Evolutionary conservation across 2,329 filamentous ascomycete species (phyloP).

Genomic region (Purpureocillium takamizusanense): DNA sequence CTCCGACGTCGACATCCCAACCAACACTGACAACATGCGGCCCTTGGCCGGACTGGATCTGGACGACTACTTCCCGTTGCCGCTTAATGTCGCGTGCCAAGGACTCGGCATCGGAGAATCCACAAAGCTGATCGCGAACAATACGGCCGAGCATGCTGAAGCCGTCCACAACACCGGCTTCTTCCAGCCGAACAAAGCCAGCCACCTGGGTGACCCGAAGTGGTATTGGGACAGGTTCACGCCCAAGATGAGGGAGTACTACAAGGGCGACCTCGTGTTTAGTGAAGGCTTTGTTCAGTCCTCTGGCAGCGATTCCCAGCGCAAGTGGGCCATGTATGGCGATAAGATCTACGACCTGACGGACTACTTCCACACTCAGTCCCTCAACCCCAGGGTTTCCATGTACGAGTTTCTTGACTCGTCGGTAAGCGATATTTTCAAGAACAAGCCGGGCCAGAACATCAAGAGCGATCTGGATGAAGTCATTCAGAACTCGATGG

Average conservation of each 20-base stretch:
- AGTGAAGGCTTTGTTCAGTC: conserved; percentile 46
- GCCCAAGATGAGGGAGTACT: conserved; percentile 74
- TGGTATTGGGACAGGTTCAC: conserved; percentile 75
- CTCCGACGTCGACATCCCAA: conserved; percentile 60
- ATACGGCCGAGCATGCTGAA: conserved; percentile 42
- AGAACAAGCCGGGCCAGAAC: conserved; percentile 70
- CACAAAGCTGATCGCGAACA: conserved; percentile 54
- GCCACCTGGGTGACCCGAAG: conserved; percentile 48
- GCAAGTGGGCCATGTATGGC: conserved; percentile 73
- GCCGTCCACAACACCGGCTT: conserved; percentile 66
- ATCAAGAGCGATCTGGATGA: conserved; percentile 58
- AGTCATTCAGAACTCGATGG: conserved; percentile 35
- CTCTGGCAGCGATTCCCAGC: conserved; percentile 58
- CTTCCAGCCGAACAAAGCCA: conserved; percentile 43
- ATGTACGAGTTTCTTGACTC: conserved; percentile 65
- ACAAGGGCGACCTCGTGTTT: conserved; percentile 79
- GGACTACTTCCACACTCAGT: conserved; percentile 76
- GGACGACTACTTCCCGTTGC: conserved; percentile 77
- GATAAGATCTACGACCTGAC: conserved; percentile 79
- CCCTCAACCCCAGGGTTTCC: conserved; percentile 42
- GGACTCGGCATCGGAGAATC: conserved; percentile 56
- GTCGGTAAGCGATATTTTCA: conserved; percentile 58
- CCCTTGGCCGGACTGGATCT: conserved; percentile 71
- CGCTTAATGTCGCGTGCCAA: conserved; percentile 65
- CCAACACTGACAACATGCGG: conserved; percentile 57